A percentile compares a stretch with the other conserved stretches of the same genome.
Conservation (phyloP, 768 basidiomycete genomes). For the Pholiota microspora region DNA sequence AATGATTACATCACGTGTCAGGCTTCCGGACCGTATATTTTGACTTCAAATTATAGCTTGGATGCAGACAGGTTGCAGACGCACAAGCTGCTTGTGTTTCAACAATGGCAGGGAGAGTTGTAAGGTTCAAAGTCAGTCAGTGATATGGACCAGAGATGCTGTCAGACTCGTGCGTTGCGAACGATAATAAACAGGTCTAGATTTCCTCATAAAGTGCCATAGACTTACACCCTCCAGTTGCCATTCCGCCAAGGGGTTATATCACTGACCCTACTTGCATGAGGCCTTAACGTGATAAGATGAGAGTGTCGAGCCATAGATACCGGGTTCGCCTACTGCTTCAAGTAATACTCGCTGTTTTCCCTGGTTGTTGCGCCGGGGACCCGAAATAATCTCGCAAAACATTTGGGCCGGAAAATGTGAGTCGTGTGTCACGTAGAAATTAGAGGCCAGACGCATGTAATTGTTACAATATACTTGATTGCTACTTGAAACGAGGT, state of each 20-base stretch:
- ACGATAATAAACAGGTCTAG: background rate
- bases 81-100: no score
- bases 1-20: background rate
- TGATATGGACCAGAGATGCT: no score
- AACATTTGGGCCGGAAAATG: background rate
- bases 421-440: background rate
- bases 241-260: no score
- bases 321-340: background rate
- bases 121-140: no score
- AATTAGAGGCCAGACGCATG: background rate
- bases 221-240: no score
- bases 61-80: no score
- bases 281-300: background rate
- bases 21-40: background rate
- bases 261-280: background rate
- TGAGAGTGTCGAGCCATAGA: background rate
- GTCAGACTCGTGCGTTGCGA: background rate
- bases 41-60: no score
- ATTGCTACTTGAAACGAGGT: background rate
- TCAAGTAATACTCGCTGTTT: background rate
- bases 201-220: no score
- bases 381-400: background rate
- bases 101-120: no score
- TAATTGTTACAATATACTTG: background rate
- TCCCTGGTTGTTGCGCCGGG: background rate